Evolutionary conservation across 179 eudicot species (phyloP), one percentile per base, ranked within the genome.

Genomic region (Monotropa hypopitys): DNA sequence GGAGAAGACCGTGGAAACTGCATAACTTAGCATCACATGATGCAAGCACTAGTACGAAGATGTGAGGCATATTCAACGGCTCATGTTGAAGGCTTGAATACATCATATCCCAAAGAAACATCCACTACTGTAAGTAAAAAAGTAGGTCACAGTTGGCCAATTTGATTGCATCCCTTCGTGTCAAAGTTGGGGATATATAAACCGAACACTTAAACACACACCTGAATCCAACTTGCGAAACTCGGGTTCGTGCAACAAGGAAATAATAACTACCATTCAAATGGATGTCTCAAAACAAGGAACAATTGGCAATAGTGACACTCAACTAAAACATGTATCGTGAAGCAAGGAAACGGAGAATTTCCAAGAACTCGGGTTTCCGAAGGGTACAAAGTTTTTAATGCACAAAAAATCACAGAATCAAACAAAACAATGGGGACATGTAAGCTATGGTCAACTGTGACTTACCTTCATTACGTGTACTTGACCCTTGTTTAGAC

Each of bases 401-500:
- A 61, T 45, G 42, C 45, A 18, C 75, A 61, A 75, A 30, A 12
- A 65, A 46, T 32, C 12, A 65, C 26, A 61, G 35, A 57, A 74
- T 57, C 32, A 75, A 50, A 15, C 63, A 59, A 21, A 70, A 42
- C 43, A 54, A 53, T 20, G 3, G 40, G 43, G 62, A 46, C 51
- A 67, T 46, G 56, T 40, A 38, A 75, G 18, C 38, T 23, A 40
- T 15, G 32, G 26, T 47, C 72, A 67, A 49, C 51, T 46, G 50
- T 71, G 59, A 82, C 86, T 79, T 84, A 91, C 98, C 90, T 85
- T 87, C 87, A 70, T 76, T 85, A 38, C 83, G 90, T 30, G 46
- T 51, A 66, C 78, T 82, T 70, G 84, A 54, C 49, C 82, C 85
- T 85, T 89, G 90, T 83, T 83, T 88, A 68, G 86, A 80, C 84